Evolutionary conservation across 371 early-diverging fungal genomes (phyloP).

Genomic region (Lichtheimia hyalospora): DNA sequence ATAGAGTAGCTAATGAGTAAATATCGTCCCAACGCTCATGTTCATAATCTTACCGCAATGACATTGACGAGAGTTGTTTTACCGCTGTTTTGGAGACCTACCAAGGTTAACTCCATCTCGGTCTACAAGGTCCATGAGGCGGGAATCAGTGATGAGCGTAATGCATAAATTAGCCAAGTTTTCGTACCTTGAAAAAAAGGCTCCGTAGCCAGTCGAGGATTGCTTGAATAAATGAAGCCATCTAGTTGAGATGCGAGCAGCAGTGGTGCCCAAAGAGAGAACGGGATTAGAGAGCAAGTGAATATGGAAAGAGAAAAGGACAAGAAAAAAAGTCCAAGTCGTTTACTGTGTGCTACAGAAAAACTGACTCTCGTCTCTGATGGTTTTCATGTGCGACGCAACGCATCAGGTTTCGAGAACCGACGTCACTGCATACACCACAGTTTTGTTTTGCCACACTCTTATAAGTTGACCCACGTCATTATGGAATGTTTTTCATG

Average conservation of each 20-base stretch:
- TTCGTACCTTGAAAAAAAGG: constrained; percentile 82
- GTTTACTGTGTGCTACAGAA: too few species aligned
- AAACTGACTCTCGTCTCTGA: too few species aligned
- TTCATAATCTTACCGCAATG: constrained; percentile 88
- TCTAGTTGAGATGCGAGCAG: constrained; percentile 16
- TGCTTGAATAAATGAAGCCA: constrained; percentile 71
- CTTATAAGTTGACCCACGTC: too few species aligned
- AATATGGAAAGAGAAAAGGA: constrained; percentile 1
- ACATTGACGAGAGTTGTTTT: constrained; percentile 98
- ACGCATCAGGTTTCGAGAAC: too few species aligned
- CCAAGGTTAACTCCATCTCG: constrained; percentile 98
- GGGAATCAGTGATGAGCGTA: background rate
- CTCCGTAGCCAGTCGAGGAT: constrained; percentile 90
- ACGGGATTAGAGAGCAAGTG: background rate
- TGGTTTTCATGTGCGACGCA: too few species aligned
- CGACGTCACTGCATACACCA: too few species aligned
- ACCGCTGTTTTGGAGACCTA: constrained; percentile 97
- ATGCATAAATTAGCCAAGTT: background rate
- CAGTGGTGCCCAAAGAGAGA: background rate
- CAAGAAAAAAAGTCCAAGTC: background rate
- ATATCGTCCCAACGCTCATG: too few species aligned
- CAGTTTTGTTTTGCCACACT: too few species aligned
- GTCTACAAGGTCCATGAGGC: constrained; percentile 29
- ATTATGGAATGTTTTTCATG: too few species aligned
- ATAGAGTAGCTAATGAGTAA: too few species aligned